These are phyloP conservation scores for Bathelium albidoporum DNA, from an alignment of 495 filamentous ascomycete genomes.

Conservation along the genomic window DNA sequence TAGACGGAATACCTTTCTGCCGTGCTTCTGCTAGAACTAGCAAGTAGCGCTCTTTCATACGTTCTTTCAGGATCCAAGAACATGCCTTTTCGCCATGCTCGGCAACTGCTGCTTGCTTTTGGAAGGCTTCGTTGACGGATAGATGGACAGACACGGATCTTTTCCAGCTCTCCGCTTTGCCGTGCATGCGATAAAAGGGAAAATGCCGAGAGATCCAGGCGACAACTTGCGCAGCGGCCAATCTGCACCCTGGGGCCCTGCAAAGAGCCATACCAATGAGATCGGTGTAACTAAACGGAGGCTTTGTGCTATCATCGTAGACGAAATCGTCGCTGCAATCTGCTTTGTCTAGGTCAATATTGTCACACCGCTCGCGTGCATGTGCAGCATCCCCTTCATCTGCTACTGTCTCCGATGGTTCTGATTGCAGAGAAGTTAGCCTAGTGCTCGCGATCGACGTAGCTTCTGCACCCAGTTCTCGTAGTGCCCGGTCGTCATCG, in stretches of 20 bases:
- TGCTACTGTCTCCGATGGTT: too few species aligned
- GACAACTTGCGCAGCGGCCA: slow-evolving; percentile 5
- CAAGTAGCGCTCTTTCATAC: background rate
- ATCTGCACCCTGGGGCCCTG: slow-evolving; percentile 1
- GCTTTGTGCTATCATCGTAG: slow-evolving; percentile 7
- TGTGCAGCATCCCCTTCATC: background rate
- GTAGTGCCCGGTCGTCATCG: too few species aligned
- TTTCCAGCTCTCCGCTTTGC: slow-evolving; percentile 9
- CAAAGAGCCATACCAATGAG: slow-evolving; percentile 16
- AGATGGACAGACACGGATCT: slow-evolving; percentile 6
- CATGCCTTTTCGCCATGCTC: background rate
- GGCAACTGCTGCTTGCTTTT: background rate
- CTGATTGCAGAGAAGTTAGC: too few species aligned
- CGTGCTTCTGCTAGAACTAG: background rate
- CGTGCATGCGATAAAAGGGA: slow-evolving; percentile 5
- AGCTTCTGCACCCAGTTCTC: too few species aligned
- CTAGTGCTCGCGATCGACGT: too few species aligned
- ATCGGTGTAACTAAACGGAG: slow-evolving; percentile 3
- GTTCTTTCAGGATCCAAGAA: background rate
- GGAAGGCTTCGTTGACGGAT: background rate
- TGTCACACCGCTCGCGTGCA: background rate
- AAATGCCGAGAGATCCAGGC: slow-evolving; percentile 16
- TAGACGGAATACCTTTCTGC: background rate
- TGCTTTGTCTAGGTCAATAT: background rate
- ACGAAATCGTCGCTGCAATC: background rate